Percentiles rank a stretch among this genome's conserved stretches.
phyloP scores from a whole-genome alignment of 2,329 filamentous ascomycete species.

The Aspergillus intermedius region DNA sequence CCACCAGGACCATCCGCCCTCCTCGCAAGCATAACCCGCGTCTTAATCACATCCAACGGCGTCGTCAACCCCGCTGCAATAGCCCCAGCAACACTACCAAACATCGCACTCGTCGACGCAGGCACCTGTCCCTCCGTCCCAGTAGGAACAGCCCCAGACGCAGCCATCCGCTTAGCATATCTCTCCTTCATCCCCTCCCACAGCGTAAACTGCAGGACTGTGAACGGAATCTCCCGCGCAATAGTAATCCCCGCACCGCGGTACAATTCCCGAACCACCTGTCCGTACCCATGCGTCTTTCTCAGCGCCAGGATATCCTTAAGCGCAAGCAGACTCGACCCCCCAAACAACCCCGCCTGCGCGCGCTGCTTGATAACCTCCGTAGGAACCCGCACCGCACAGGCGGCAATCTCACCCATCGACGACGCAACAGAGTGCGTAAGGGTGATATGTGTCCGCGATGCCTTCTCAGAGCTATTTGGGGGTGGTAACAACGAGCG shows the following conservation, averaged over 20 bases:
- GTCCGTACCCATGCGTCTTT: slow-evolving; percentile 31
- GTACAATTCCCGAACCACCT: slow-evolving; percentile 79
- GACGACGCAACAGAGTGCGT: slow-evolving; percentile 81
- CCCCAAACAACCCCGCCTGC: slow-evolving; percentile 76
- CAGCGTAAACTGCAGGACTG: slow-evolving; percentile 91
- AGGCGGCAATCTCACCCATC: slow-evolving; percentile 84
- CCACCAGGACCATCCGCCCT: slow-evolving; percentile 53
- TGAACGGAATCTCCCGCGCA: slow-evolving; percentile 93
- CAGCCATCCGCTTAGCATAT: slow-evolving; percentile 31
- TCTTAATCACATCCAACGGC: slow-evolving; percentile 93
- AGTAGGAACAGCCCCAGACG: slow-evolving; percentile 23
- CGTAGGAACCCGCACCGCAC: slow-evolving; percentile 84
- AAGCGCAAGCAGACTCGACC: slow-evolving; percentile 61
- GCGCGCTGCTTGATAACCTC: slow-evolving; percentile 97
- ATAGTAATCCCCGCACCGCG: slow-evolving; percentile 88
- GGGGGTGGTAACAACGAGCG: slow-evolving; percentile 30
- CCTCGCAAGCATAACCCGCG: slow-evolving; percentile 82
- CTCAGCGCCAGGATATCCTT: slow-evolving; percentile 58
- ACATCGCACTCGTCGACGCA: slow-evolving; percentile 72
- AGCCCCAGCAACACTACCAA: slow-evolving; percentile 76
- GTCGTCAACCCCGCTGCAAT: slow-evolving; percentile 85
- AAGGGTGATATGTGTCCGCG: slow-evolving; percentile 33
- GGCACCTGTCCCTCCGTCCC: slow-evolving; percentile 46
- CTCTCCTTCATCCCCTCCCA: slow-evolving; percentile 82
- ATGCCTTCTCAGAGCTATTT: slow-evolving; percentile 14